Evolutionary conservation across 2,329 filamentous ascomycete genomes (phyloP), one percentile per base, ranked within the genome.

Genomic region (Neonectria punicea): DNA sequence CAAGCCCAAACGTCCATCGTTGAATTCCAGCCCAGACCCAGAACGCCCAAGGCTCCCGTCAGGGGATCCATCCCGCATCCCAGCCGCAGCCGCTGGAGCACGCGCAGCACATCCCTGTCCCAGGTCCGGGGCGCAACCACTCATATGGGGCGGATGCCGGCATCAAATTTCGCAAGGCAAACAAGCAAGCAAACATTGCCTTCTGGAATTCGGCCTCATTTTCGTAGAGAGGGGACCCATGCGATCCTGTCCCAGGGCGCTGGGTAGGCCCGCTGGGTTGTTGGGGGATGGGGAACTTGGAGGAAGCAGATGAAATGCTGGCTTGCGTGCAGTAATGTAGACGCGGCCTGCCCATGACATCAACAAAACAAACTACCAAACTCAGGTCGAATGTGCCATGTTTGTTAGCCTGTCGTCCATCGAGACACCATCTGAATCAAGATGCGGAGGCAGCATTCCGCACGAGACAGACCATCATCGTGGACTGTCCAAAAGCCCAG

Each of bases 141-240:
- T 50, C 49, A 59, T 11, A 36, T 32, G 43, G 34, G 20, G 49
- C 41, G 41, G 50, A 46, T 43, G 36, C 49, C 41, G 39, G 32
- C 54, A 66, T 55, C 54, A 54, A 66, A 63, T 63, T 59, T 63
- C 62, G 57, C 41, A 36, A 57, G 60, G 53, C 25, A 62, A 62
- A 58, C 60, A 62, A 61, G 39, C 39, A 43, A 41, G 53, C 61
- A 61, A 54, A 57, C 36, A 49, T 56, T 61, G 61, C 61, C 61
- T 55, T 60, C 51, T 63, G 55, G 61, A 63, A 63, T 63, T 55
- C 44, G 47, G 50, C 10, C 57, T 59, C 57, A 53, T 53, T 53
- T 53, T 59, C 34, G 5, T 13, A 22, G 43, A 18, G 13, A 47
- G 43, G 16, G 28, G 16, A 3, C 28, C 28, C 49, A 46, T 51